Evolutionary conservation across 2,329 filamentous ascomycete genomes (phyloP).

Genomic region (Cercospora sp.): DNA sequence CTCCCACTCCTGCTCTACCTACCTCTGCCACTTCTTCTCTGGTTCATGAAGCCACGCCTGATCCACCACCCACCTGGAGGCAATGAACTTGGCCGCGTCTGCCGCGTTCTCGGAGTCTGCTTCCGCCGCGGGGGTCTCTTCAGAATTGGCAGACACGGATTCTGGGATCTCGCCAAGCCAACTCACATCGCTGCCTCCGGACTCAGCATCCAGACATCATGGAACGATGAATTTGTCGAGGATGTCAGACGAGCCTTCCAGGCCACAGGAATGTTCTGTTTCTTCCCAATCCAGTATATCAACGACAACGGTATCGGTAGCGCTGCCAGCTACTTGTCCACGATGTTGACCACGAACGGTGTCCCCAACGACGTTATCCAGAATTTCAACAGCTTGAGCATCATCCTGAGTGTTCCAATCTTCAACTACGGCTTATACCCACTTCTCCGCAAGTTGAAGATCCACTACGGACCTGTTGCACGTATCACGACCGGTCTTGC

Average conservation of each 20-base stretch:
- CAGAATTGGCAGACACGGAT: conserved; percentile 26
- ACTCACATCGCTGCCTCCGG: conserved; percentile 31
- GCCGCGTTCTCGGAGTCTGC: conserved; percentile 28
- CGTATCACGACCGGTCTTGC: conserved; percentile 50
- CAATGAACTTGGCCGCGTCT: conserved; percentile 30
- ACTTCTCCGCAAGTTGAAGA: conserved; percentile 42
- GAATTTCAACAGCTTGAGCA: conserved; percentile 49
- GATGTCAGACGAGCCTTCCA: conserved; percentile 62
- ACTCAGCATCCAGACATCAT: conserved; percentile 40
- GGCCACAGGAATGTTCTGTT: conserved; percentile 59
- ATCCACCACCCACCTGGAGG: conserved; percentile 31
- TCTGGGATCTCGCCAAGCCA: conserved; percentile 34
- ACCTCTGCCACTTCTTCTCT: conserved; percentile 40
- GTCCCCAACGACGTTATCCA: conserved; percentile 50
- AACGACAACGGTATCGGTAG: conserved; percentile 39
- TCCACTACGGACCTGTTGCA: conserved; percentile 52
- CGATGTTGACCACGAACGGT: conserved; percentile 36
- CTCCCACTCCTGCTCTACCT: conserved; percentile 64
- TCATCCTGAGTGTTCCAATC: conserved; percentile 47
- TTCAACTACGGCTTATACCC: conserved; percentile 49
- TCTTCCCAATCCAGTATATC: conserved; percentile 47
- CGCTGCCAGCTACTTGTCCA: conserved; percentile 30
- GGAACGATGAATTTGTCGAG: conserved; percentile 69
- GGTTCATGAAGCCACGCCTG: conserved; percentile 33
- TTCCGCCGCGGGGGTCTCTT: conserved; percentile 22